Conservation (phyloP, 257 asterid species). For the Fraxinus americana region DNA sequence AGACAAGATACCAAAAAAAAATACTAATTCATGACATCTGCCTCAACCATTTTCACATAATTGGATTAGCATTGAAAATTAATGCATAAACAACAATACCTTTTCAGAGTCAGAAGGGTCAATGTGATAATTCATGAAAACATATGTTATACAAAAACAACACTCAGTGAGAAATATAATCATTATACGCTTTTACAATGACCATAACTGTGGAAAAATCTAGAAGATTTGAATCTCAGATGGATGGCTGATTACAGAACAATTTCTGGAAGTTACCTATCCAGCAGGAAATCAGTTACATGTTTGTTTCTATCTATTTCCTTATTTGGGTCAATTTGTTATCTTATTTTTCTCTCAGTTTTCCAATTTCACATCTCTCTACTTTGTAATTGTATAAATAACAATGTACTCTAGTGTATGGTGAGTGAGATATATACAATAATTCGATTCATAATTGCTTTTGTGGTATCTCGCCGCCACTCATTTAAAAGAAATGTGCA, state of each 20-base stretch:
- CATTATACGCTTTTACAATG: background rate
- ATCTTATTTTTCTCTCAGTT: background rate
- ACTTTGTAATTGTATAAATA: background rate
- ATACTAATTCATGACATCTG: background rate
- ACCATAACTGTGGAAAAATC: background rate
- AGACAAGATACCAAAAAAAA: background rate
- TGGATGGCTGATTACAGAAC: background rate
- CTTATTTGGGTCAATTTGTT: background rate
- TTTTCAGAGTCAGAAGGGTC: background rate
- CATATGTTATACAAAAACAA: background rate
- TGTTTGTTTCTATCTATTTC: background rate
- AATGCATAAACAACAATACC: background rate
- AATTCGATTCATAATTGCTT: background rate
- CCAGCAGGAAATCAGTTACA: background rate
- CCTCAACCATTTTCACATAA: background rate
- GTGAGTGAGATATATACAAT: background rate
- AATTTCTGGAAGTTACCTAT: background rate
- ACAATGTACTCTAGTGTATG: background rate
- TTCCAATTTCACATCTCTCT: background rate
- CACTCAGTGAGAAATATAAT: background rate
- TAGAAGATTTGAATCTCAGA: background rate
- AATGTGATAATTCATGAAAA: background rate
- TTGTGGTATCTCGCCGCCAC: too few relatives aligned
- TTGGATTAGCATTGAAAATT: slow-evolving; percentile 3
- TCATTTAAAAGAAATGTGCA: too few relatives aligned